These are phyloP conservation scores for Apiospora sp. DNA, from an alignment of 2,329 filamentous ascomycete genomes.

Conservation along the genomic window DNA sequence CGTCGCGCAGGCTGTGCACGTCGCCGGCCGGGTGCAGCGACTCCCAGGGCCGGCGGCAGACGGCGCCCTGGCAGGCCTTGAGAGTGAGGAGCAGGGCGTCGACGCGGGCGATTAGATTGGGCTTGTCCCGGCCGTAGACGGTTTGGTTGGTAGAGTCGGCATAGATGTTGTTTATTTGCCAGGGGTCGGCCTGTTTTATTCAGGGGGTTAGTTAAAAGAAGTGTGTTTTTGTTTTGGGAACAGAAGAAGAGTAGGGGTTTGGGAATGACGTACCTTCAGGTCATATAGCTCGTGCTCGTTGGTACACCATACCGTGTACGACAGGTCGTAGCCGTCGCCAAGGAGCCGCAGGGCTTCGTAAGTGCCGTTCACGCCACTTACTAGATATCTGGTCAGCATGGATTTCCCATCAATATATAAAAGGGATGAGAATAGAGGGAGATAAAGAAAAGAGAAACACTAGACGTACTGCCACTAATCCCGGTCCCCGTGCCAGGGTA, in stretches of 20 bases:
- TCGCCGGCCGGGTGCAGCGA: slow-evolving; percentile 61
- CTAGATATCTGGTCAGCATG: neutral
- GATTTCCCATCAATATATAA: neutral
- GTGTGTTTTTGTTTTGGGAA: no score
- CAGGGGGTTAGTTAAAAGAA: neutral
- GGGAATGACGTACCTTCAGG: slow-evolving; percentile 42
- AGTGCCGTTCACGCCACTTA: slow-evolving; percentile 54
- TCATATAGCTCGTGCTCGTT: slow-evolving; percentile 74
- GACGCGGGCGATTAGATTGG: slow-evolving; percentile 56
- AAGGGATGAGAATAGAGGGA: no score
- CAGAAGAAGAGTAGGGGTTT: neutral
- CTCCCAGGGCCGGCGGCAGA: slow-evolving; percentile 64
- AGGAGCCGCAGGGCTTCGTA: slow-evolving; percentile 69
- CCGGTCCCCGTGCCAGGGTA: slow-evolving; percentile 1
- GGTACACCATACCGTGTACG: slow-evolving; percentile 75
- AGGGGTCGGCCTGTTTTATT: slow-evolving; percentile 55
- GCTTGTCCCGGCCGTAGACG: neutral
- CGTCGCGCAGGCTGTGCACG: slow-evolving; percentile 60
- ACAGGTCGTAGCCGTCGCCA: slow-evolving; percentile 62
- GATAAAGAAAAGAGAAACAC: no score
- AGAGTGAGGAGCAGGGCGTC: slow-evolving; percentile 67
- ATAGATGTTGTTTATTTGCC: slow-evolving; percentile 57
- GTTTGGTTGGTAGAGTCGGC: slow-evolving; percentile 36
- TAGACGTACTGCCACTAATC: neutral
- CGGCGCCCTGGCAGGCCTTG: slow-evolving; percentile 64